Evolutionary conservation across 805 yeast species (phyloP).

Genomic region (Hanseniaspora guilliermondii): DNA sequence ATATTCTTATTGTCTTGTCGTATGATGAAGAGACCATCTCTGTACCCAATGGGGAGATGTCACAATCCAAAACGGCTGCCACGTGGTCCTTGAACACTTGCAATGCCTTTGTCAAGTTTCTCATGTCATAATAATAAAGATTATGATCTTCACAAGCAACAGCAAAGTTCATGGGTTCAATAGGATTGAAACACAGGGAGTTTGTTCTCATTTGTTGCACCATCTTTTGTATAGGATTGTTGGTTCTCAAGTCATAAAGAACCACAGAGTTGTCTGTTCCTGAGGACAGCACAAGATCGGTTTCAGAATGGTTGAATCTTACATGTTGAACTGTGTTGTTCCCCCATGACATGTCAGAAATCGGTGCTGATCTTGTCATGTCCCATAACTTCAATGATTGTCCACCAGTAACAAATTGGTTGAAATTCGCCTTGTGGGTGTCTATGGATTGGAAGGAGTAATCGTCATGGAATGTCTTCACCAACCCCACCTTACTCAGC

Average conservation of each 20-base stretch:
- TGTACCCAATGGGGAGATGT: constrained; percentile 93
- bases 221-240: constrained; percentile 83
- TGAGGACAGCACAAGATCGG: constrained; percentile 75
- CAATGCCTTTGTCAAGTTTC: constrained; percentile 68
- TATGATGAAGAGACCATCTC: constrained; percentile 91
- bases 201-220: constrained; percentile 74
- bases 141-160: constrained; percentile 92
- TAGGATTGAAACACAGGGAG: constrained; percentile 89
- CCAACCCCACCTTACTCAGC: constrained; percentile 39
- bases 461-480: constrained; percentile 71
- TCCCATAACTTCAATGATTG: constrained; percentile 89
- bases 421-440: constrained; percentile 60
- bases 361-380: constrained; percentile 59
- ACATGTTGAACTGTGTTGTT: constrained; percentile 80
- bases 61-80: constrained; percentile 87
- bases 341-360: constrained; percentile 83
- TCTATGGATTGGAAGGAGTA: constrained; percentile 77
- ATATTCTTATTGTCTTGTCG: constrained; percentile 83
- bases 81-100: constrained; percentile 92
- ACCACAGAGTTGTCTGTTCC: constrained; percentile 86
- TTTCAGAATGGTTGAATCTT: constrained; percentile 79
- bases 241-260: constrained; percentile 79
- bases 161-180: constrained; percentile 91
- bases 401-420: constrained; percentile 81
- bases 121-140: constrained; percentile 89